Evolutionary conservation across 352 stramenopile genomes (phyloP).

Genomic region (Lagenidium giganteum): DNA sequence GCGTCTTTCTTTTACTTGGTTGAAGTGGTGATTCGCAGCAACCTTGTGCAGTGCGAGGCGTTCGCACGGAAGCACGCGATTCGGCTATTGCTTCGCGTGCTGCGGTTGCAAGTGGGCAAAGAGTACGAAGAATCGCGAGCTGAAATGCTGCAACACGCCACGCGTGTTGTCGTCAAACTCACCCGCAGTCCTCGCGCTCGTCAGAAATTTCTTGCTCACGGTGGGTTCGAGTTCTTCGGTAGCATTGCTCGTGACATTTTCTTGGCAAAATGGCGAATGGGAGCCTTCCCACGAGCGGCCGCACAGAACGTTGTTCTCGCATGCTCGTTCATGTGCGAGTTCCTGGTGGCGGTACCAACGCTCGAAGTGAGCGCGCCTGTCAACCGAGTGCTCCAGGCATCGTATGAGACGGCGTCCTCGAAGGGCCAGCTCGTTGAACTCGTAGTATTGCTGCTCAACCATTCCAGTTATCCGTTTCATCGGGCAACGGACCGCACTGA

Average conservation of each 20-base stretch:
- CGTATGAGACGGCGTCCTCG: too few species aligned
- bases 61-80: constrained; percentile 22
- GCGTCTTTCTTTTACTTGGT: constrained; percentile 25
- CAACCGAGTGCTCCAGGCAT: too few species aligned
- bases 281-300: background rate
- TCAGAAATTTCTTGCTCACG: constrained; percentile 21
- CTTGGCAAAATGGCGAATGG: background rate
- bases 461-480: too few species aligned
- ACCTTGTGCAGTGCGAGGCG: constrained; percentile 24
- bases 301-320: constrained; percentile 24
- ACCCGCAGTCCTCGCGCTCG: constrained; percentile 5
- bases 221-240: constrained; percentile 16
- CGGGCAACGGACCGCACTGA: too few species aligned
- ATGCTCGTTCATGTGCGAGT: constrained; percentile 23
- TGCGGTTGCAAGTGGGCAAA: background rate
- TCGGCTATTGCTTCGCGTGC: constrained; percentile 4
- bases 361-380: too few species aligned
- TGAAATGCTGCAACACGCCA: constrained; percentile 18
- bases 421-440: too few species aligned
- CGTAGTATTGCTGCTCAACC: too few species aligned
- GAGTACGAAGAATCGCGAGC: constrained; percentile 5
- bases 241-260: constrained; percentile 11
- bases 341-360: background rate
- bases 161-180: constrained; percentile 23
- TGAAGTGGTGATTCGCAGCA: constrained; percentile 14